Base-by-base conservation (phyloP, 2,329 filamentous ascomycete genomes). In the Fusarium hostae region DNA sequence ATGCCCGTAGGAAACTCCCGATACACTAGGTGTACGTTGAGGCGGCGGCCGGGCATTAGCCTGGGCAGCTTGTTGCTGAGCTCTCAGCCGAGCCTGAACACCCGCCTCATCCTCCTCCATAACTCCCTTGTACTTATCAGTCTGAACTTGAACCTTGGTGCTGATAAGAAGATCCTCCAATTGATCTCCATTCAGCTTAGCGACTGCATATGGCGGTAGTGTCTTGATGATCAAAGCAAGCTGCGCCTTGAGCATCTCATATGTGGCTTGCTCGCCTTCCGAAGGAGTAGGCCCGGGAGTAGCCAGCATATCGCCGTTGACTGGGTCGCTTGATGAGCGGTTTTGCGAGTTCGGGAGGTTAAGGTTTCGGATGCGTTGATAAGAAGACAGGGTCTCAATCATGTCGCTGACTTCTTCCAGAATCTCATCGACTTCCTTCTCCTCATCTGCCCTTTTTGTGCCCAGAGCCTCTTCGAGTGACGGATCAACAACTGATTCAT, bases 121-220 rank as follows among this genome's bases (percentile, higher is more conserved):
- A 7, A 92, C 89, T 8, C 94, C 94, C 70, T 88, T 88, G 79
- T 93, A 93, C 76, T 94, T 90, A 56, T 91, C 90, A 10, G 87
- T 90, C 66, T 92, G 89, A 50, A 97, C 85, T 65, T 94, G 83
- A 24, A 97, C 87, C 78, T 90, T 94, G 48, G 90, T 93, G 82
- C 91, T 95, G 78, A 97, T 92, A 69, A 93, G 91, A 51, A 97
- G 84, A 63, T 94, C 92, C 34, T 91, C 91, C n/a, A 97, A 83
- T 79, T 94, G 92, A 78, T 97, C 92, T 13, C 94, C 94, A 75
- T 97, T 91, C 68, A 97, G 84, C 76, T 96, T 95, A 9, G 94
- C 91, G 28, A 97, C 92, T 2, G 92, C 93, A 78, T 94, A 96
- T 2, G 94, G 94, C 3, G 94, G 94, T 15, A 97, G 83, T 41